Base-by-base conservation (phyloP, 306 rosid genomes). In the Fagus crenata region DNA sequence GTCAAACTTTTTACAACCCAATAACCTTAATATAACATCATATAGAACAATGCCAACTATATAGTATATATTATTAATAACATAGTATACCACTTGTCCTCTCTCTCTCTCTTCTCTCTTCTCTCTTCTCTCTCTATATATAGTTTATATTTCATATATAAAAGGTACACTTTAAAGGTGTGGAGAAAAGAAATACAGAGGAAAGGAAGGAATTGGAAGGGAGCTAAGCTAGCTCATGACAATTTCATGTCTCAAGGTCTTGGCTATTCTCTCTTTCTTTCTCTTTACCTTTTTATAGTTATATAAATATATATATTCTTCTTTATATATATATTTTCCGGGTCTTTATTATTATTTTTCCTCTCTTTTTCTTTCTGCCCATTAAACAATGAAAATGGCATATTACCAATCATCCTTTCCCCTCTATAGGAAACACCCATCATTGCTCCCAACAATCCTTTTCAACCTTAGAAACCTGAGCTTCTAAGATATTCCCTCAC, bases 381-480 rank as follows among this genome's bases (percentile, higher is more conserved):
- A 89, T 89, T 89, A 84, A 95, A 95, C 88, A 87, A 86, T 85
- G 97, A 91, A 89, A 96, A 96, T 95, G 91, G 96, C 92, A 89
- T 90, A 95, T 89, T 89, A 87, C 89, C 91, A 91, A 92, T 96
- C 93, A 96, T 96, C 97, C 88, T 86, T 91, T 85, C 96, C 97
- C 99, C 98, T 92, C 74, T 78, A 75, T 86, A 89, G 97, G 99
- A 93, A 96, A 96, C 99, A 93, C 92, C 87, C 98, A 96, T 96
- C 98, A 96, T 96, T 96, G 96, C 96, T 81, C 93, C 96, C 96
- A 92, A 91, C 96, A 86, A 92, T 92, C 97, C 90, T 89, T 91
- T 92, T 92, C 98, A 89, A 87, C 96, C 97, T 93, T 91, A 80
- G 90, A 89, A 89, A 88, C 93, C 96, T 87, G 97, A 89, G 97